Evolutionary conservation across 2,329 filamentous ascomycete genomes (phyloP), one percentile per base, ranked within the genome.

Genomic region (Xylaria sp.): DNA sequence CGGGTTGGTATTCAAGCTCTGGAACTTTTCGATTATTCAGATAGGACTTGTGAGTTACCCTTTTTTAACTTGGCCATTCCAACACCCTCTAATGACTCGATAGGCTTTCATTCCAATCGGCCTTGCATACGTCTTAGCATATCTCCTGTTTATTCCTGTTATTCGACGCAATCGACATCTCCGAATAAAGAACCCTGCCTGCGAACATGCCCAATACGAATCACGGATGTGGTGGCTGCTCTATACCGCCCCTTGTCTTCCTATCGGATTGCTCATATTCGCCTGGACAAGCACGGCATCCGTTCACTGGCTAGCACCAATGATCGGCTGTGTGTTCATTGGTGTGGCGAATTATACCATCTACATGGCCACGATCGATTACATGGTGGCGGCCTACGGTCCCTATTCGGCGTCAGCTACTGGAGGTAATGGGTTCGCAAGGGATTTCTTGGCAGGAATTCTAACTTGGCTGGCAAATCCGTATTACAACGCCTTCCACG

Each of bases 361-460:
- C 52, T 88, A 89, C 74, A 87, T 88, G 81, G 83, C 86, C 7
- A 87, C 85, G 2, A 87, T 90, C 66, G 86, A 89, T 69, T 89
- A 89, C 72, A 87, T 88, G 82, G 85, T 89, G 59, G 87, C 84
- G 55, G 86, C 87, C 2, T 90, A 90, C 68, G 87, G 87, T 0
- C 83, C 84, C 0, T 89, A 87, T 73, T 85, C 87, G 1, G 86
- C 87, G 9, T 88, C 85, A 0, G 87, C 87, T 1, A 89, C 86
- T 0, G 87, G 87, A 43, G 87, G 87, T 17, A 90, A 90, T 67
- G 87, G 86, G 15, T 89, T 87, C 73, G 81, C 86, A 25, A 80
- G 87, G 64, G 87, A 90, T 68, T 84, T 89, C 71, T 76, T 90
- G 19, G 87, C 87, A 17, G 87, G 87, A 71, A 76, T 88, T 13